Base-by-base conservation (phyloP, 1,284 basidiomycete species). In the Cutaneotrichosporon sp. region DNA sequence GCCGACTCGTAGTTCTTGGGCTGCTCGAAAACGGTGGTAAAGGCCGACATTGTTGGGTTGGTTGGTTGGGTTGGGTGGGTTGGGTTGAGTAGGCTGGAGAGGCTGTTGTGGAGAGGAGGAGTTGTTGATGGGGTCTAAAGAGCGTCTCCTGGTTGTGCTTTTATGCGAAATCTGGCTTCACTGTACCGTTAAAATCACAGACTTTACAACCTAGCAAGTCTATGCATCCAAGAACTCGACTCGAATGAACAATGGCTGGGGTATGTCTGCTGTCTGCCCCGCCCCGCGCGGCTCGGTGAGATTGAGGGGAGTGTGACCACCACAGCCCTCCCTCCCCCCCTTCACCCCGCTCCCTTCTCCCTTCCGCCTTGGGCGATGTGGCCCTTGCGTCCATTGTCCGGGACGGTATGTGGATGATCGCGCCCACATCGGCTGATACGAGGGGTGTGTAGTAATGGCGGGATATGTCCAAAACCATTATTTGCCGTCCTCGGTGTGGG, bases 21-120 rank as follows among this genome's bases (percentile, higher is more conserved):
- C 42, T 46, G 42, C 42, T 46, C 42, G 42, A n/a, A 46, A 18
- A n/a, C 42, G 42, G 42, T 46, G 42, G 42, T 46, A 18, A 46
- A 46, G 42, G 42, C 42, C 42, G 42, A 46, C 42, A 46, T 46
- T 46, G 42, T 46, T 46, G 42, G 34, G 4, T 46, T 4, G 42
- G 42, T 46, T 46, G 42, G 42, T 46, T 46, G 42, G 42, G 16
- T 46, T 18, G 42, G 42, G 18, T 46, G 42, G 42, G 16, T 46
- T 40, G 38, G 38, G 38, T 40, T 40, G 38, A 18, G 18, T 16
- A n/a, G 42, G 42, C 18, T 46, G 42, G 42, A 46, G 42, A n/a
- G 18, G 42, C 42, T 46, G 42, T 46, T 46, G 42, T n/a, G 42
- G 7, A n/a, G 42, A 46, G 42, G 42, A 46, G 42, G 0, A 1